Conservation (phyloP, 148 eudicot genomes). For the Spergularia marina region DNA sequence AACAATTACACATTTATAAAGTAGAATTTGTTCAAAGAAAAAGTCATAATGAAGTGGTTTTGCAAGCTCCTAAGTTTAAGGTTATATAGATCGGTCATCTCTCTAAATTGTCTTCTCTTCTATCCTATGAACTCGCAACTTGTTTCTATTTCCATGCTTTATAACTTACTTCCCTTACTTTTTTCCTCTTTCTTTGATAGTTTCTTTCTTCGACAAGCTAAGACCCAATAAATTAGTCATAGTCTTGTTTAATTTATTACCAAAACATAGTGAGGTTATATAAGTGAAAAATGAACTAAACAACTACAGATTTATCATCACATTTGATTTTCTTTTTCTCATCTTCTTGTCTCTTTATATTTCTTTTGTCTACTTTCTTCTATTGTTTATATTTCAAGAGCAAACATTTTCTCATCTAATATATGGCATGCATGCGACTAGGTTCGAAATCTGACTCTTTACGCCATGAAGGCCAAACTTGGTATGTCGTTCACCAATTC, state of each 20-base stretch:
- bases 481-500: conserved; percentile 34
- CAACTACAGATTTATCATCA: not conserved
- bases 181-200: not conserved
- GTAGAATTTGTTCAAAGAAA: not conserved
- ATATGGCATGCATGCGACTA: conserved; percentile 64
- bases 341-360: not conserved
- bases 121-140: conserved; percentile 33
- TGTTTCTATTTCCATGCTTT: conserved; percentile 13
- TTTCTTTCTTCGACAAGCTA: not conserved
- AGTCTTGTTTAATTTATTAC: not conserved
- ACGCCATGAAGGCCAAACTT: conserved; percentile 58
- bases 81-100: conserved; percentile 7
- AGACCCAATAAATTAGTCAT: not conserved
- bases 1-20: no score
- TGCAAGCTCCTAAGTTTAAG: conserved; percentile 22
- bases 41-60: not conserved
- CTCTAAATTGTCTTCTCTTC: conserved; percentile 21
- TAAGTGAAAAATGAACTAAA: not conserved
- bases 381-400: not conserved
- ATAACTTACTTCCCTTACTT: not conserved
- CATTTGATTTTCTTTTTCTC: not conserved
- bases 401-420: not conserved
- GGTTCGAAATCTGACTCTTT: conserved; percentile 71
- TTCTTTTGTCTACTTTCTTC: not conserved
- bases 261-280: not conserved